phyloP scores from a whole-genome alignment of 225 moss, liverwort and hornwort species.

The Sphagnum tenellum region DNA sequence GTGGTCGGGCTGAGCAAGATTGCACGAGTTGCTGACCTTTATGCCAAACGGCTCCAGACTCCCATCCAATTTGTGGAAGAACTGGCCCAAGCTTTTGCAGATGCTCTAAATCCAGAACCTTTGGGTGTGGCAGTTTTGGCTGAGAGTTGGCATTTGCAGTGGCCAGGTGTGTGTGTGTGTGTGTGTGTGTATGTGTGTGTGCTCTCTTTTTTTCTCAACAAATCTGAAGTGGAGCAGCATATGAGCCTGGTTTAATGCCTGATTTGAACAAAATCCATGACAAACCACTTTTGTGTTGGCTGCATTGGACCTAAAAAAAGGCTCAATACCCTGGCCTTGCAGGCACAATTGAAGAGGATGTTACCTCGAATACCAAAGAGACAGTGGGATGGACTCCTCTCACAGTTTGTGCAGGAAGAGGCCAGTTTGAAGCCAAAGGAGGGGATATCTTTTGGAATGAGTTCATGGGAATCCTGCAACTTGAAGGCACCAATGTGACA shows the following conservation, averaged over 20 bases:
- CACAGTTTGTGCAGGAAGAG: conserved; percentile 46
- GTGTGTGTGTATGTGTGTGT: no score
- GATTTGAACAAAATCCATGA: no score
- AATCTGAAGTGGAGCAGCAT: no score
- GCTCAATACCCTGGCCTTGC: background rate
- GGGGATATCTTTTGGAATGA: conserved; percentile 64
- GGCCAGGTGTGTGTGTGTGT: conserved; percentile 31
- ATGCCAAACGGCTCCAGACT: conserved; percentile 82
- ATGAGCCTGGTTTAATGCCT: no score
- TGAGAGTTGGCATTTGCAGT: conserved; percentile 92
- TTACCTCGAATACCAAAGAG: conserved; percentile 11
- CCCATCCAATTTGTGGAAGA: conserved; percentile 65
- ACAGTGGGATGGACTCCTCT: conserved; percentile 41
- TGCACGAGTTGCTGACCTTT: conserved; percentile 75
- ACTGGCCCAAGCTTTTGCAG: conserved; percentile 55
- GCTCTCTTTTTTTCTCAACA: no score
- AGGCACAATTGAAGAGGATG: conserved; percentile 22
- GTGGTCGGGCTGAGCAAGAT: conserved; percentile 98
- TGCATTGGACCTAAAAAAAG: no score
- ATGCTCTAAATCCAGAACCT: conserved; percentile 57
- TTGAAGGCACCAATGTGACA: conserved; percentile 17
- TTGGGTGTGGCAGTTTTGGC: conserved; percentile 73
- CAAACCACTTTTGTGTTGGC: no score
- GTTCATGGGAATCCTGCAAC: conserved; percentile 54
- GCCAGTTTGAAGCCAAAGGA: conserved; percentile 46